phyloP scores from a whole-genome alignment of 108 stramenopile species.

The Nitzschia sp. region DNA sequence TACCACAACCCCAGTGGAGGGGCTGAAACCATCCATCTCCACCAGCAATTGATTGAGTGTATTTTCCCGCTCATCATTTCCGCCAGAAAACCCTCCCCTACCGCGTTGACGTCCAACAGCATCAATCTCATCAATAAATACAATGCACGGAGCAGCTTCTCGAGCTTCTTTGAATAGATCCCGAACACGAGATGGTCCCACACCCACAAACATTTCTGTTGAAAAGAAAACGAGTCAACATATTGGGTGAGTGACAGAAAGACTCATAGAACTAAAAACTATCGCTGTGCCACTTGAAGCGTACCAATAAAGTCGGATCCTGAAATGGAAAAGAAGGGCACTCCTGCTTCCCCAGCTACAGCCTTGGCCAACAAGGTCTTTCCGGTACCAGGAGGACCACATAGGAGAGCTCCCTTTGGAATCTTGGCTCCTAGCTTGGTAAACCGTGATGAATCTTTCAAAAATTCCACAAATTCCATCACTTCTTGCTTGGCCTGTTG shows the following conservation, averaged over 20 bases:
- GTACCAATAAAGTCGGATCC: conserved; percentile 92
- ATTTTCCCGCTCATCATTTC: conserved; percentile 98
- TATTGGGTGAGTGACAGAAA: neutral
- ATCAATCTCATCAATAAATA: conserved; percentile 99
- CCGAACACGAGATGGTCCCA: conserved; percentile 96
- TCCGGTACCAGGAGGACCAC: conserved; percentile 94
- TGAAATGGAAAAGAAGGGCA: conserved; percentile 94
- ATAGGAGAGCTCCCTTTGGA: conserved; percentile 94
- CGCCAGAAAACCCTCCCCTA: conserved; percentile 81
- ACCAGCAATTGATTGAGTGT: conserved; percentile 98
- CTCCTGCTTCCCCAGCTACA: conserved; percentile 97
- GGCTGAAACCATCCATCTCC: conserved; percentile 97
- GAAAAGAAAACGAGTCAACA: neutral
- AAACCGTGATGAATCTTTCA: conserved; percentile 87
- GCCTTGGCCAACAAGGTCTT: conserved; percentile 99
- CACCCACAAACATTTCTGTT: conserved; percentile 98
- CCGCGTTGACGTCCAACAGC: conserved; percentile 97
- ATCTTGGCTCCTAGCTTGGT: conserved; percentile 96
- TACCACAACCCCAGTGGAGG: conserved; percentile 87
- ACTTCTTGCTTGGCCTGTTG: conserved; percentile 98
- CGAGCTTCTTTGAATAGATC: conserved; percentile 97
- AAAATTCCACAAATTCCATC: conserved; percentile 98
- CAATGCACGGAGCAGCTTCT: conserved; percentile 91
- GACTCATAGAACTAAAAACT: neutral
- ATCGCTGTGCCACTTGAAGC: neutral